Conservation (phyloP, 2,329 filamentous ascomycete species). For the Alternaria postmessia region DNA sequence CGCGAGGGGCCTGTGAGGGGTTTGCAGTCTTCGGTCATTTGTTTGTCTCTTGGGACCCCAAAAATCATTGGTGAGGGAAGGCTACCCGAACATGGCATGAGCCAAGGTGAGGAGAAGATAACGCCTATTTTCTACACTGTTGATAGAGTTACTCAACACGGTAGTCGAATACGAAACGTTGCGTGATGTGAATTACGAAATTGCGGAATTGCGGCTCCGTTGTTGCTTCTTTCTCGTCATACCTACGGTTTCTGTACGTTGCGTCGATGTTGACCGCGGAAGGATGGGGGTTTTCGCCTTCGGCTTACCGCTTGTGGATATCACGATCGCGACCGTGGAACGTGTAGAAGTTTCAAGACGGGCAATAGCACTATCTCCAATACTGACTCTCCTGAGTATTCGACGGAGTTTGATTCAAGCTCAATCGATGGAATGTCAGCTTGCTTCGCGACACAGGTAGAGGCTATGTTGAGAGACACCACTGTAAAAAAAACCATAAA, state of each 20-base stretch:
- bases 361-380: conserved; percentile 8
- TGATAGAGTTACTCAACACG: conserved; percentile 11
- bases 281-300: neutral
- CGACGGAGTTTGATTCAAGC: neutral
- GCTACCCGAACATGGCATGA: neutral
- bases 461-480: neutral
- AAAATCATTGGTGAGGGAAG: neutral
- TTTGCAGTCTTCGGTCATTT: conserved; percentile 1
- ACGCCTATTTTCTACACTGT: conserved; percentile 14
- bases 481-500: too few relatives aligned
- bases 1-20: neutral
- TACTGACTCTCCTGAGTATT: conserved; percentile 3
- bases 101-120: conserved; percentile 15
- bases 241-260: neutral
- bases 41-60: conserved; percentile 1
- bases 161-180: conserved; percentile 6
- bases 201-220: neutral
- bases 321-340: neutral
- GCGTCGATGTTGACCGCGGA: neutral
- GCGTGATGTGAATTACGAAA: neutral
- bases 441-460: neutral
- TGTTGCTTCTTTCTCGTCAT: neutral
- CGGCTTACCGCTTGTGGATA: neutral
- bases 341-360: neutral
- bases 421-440: neutral